Evolutionary conservation across 1,139 yeast genomes (phyloP).

Genomic region (Scheffersomyces cryptocercus): DNA sequence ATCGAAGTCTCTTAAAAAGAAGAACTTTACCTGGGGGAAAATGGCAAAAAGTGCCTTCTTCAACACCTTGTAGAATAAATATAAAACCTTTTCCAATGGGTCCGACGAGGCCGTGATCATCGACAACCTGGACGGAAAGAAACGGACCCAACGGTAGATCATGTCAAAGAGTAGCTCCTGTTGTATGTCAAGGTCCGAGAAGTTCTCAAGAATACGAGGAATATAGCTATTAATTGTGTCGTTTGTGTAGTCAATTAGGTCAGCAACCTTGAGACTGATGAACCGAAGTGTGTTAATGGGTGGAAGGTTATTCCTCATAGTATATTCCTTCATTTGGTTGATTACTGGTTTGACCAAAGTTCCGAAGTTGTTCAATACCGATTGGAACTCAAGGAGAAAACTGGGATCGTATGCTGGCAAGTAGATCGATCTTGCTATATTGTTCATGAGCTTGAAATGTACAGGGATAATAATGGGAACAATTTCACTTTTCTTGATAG

Average conservation of each 20-base stretch:
- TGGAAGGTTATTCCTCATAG: conserved; percentile 1
- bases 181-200: conserved; percentile 32
- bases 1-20: conserved; percentile 44
- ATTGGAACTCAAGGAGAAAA: conserved; percentile 31
- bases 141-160: conserved; percentile 40
- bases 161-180: conserved; percentile 37
- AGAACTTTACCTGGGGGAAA: conserved; percentile 44
- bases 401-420: conserved; percentile 39
- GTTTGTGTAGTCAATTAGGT: conserved; percentile 25
- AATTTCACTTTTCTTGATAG: conserved; percentile 16
- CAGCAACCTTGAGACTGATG: conserved; percentile 23
- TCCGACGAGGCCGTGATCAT: conserved; percentile 22
- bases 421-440: conserved; percentile 37
- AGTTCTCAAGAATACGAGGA: conserved; percentile 27
- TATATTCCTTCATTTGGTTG: conserved; percentile 1
- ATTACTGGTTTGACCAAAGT: conserved; percentile 3
- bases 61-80: conserved; percentile 35
- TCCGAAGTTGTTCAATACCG: conserved; percentile 25
- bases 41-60: conserved; percentile 39
- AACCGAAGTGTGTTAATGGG: conserved; percentile 9
- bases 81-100: conserved; percentile 35
- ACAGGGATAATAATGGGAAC: conserved; percentile 27
- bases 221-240: conserved; percentile 27
- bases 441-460: conserved; percentile 40
- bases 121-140: conserved; percentile 34